A percentile compares a stretch with the other conserved stretches of the same genome.
phyloP scores from a whole-genome alignment of 331 rosid species.

The Stylosanthes scabra region DNA sequence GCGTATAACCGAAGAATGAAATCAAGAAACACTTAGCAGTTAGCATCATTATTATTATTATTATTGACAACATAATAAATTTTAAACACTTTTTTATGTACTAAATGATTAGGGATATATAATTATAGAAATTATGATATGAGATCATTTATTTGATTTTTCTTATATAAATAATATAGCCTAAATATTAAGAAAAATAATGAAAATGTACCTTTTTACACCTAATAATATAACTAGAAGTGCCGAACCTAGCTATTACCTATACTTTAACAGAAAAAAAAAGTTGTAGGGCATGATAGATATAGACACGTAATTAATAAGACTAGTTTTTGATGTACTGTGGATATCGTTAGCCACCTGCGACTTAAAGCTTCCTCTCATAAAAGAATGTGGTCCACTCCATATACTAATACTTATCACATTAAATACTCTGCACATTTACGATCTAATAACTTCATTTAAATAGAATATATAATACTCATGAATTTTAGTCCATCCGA shows the following conservation, averaged over 20 bases:
- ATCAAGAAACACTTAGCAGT: conserved; percentile 27
- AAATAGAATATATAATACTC: conserved; percentile 22
- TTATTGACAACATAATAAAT: not conserved
- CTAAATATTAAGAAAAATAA: too few relatives aligned
- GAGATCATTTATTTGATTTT: too few relatives aligned
- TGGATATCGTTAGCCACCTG: conserved; percentile 12
- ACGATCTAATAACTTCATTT: conserved; percentile 21
- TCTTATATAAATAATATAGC: too few relatives aligned
- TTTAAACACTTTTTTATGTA: too few relatives aligned
- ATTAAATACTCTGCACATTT: conserved; percentile 23
- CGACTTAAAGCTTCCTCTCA: conserved; percentile 4
- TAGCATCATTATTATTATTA: not conserved
- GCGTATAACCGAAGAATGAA: conserved; percentile 33
- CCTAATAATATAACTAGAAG: too few relatives aligned
- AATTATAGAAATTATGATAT: too few relatives aligned
- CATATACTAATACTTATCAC: not conserved
- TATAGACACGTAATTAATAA: not conserved
- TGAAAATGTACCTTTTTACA: too few relatives aligned
- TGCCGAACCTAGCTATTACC: too few relatives aligned
- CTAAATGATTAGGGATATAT: too few relatives aligned
- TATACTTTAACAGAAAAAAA: too few relatives aligned
- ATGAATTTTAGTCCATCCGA: too few relatives aligned
- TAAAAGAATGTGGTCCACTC: conserved; percentile 13
- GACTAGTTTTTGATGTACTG: not conserved
- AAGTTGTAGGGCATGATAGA: not conserved